These are phyloP conservation scores for Toxoplasma gondii DNA, from an alignment of 169 alveolate genomes.

Conservation along the genomic window DNA sequence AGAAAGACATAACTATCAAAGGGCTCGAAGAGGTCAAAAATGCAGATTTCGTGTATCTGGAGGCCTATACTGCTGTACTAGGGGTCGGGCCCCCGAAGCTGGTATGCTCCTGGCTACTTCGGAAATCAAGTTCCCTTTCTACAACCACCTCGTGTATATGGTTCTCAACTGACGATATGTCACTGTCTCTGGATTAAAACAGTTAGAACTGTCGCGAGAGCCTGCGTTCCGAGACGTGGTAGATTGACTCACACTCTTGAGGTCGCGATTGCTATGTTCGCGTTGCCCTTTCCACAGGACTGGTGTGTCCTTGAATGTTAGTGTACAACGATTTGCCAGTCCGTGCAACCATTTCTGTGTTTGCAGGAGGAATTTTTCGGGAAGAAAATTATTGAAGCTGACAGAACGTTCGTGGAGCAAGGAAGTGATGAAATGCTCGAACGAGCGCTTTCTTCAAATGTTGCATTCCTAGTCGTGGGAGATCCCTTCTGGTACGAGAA, in stretches of 20 bases:
- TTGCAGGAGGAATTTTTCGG: slow-evolving; percentile 65
- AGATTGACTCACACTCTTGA: too few relatives aligned
- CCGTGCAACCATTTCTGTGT: not conserved
- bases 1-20: slow-evolving; percentile 83
- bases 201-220: not conserved
- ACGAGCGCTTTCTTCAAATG: slow-evolving; percentile 76
- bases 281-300: too few relatives aligned
- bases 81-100: slow-evolving; percentile 78
- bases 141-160: too few relatives aligned
- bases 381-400: slow-evolving; percentile 78
- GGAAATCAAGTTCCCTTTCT: not conserved
- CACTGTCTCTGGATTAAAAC: too few relatives aligned
- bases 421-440: slow-evolving; percentile 81
- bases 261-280: too few relatives aligned
- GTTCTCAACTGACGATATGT: too few relatives aligned
- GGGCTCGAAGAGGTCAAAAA: slow-evolving; percentile 82
- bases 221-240: not conserved
- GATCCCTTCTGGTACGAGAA: slow-evolving; percentile 86
- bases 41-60: slow-evolving; percentile 84
- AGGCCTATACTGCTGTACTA: slow-evolving; percentile 87
- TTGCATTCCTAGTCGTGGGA: slow-evolving; percentile 89
- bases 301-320: too few relatives aligned
- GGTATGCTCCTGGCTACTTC: slow-evolving; percentile 56
- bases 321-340: too few relatives aligned
- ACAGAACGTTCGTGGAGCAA: slow-evolving; percentile 88